Conservation (phyloP, 192 early-diverging fungal genomes). For the Coemansia sp. region DNA sequence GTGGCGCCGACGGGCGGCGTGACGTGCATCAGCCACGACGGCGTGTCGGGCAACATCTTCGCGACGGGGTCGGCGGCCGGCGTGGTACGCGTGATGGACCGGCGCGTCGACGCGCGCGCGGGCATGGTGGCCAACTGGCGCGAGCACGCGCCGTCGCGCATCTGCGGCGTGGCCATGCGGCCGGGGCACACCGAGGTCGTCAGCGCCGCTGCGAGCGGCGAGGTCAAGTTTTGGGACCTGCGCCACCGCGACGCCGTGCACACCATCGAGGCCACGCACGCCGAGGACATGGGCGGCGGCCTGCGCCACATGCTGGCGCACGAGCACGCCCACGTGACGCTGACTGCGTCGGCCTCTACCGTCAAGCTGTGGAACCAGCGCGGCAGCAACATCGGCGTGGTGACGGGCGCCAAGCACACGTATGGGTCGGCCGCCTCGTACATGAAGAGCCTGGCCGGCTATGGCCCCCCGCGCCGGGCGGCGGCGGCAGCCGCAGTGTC, state of each 20-base stretch:
- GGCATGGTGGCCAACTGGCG: conserved; percentile 47
- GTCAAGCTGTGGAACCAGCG: conserved; percentile 58
- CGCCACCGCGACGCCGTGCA: conserved; percentile 22
- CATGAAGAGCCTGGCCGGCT: conserved; percentile 46
- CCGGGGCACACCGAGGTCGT: conserved; percentile 43
- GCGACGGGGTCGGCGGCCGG: conserved; percentile 47
- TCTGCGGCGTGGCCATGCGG: conserved; percentile 43
- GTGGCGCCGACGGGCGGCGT: conserved; percentile 45
- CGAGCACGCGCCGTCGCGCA: conserved; percentile 30
- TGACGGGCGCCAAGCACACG: conserved; percentile 19
- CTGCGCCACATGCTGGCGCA: conserved; percentile 49
- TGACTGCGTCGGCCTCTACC: conserved; percentile 39
- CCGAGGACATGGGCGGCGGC: conserved; percentile 13
- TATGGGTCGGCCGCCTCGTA: conserved; percentile 28
- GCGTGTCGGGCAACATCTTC: conserved; percentile 41
- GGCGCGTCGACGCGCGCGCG: conserved; percentile 32
- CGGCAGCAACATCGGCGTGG: conserved; percentile 41
- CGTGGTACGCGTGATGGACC: conserved; percentile 53
- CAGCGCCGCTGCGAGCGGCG: conserved; percentile 41
- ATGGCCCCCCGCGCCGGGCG: neutral
- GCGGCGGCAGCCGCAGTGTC: neutral
- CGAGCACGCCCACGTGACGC: conserved; percentile 43
- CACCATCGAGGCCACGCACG: conserved; percentile 35
- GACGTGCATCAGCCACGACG: conserved; percentile 46
- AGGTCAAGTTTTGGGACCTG: conserved; percentile 56